These are phyloP conservation scores for Tetradesmus lagerheimii DNA, from an alignment of 139 green algal species.

Conservation along the genomic window DNA sequence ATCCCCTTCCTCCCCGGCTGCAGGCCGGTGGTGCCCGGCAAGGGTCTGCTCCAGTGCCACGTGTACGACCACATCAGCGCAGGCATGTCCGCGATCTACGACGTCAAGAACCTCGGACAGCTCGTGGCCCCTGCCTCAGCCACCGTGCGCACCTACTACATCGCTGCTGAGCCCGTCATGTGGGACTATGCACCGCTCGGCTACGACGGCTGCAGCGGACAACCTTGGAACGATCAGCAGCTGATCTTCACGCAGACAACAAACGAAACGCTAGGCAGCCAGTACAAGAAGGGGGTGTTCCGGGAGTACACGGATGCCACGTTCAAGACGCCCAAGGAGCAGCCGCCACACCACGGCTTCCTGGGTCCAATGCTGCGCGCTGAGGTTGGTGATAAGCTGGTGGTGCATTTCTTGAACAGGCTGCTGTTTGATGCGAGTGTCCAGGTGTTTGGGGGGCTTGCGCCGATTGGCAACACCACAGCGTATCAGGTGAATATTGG, in stretches of 20 bases:
- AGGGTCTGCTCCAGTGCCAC: conserved; percentile 71
- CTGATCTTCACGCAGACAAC: conserved; percentile 40
- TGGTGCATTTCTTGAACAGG: conserved; percentile 61
- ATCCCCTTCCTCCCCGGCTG: neutral
- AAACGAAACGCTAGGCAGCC: conserved; percentile 60
- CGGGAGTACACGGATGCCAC: conserved; percentile 64
- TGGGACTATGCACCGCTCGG: conserved; percentile 54
- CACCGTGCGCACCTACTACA: conserved; percentile 56
- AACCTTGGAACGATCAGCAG: conserved; percentile 46
- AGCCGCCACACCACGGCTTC: conserved; percentile 43
- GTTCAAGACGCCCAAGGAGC: conserved; percentile 49
- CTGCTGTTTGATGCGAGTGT: conserved; percentile 40
- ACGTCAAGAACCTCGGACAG: conserved; percentile 32
- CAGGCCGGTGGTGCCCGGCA: conserved; percentile 43
- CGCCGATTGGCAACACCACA: conserved; percentile 43
- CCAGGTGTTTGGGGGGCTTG: conserved; percentile 54
- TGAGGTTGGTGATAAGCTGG: conserved; percentile 71
- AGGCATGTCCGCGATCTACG: conserved; percentile 67
- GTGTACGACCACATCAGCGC: conserved; percentile 75
- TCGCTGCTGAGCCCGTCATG: conserved; percentile 55
- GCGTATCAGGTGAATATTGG: conserved; percentile 40
- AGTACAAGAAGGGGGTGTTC: conserved; percentile 58
- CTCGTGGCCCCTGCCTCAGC: neutral
- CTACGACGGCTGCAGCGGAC: conserved; percentile 41
- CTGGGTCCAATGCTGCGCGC: conserved; percentile 66